Base-by-base conservation (phyloP, 345 rosid genomes). In the Anacardium occidentale region DNA sequence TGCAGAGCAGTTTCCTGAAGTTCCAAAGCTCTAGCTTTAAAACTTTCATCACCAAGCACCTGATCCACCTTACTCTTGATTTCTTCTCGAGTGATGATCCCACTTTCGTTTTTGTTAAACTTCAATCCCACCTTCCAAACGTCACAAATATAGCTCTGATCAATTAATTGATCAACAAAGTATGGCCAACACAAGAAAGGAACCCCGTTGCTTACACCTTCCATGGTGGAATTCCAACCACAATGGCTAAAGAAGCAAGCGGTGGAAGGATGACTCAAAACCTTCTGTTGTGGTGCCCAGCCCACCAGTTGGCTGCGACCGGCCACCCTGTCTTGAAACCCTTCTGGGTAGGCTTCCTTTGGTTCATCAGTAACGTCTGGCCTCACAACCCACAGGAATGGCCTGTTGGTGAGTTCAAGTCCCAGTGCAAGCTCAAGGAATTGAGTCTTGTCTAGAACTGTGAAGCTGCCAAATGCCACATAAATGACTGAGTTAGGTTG, bases 81-180 rank as follows among this genome's bases (percentile, higher is more conserved):
- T 48, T 48, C 53, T 48, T 48, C 17, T 48, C 17, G 5, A 11
- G 53, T 48, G n/a, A 48, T 48, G 5, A 48, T 48, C 53, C 53
- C 17, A 14, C n/a, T 48, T 13, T 48, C 6, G 53, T 15, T 71
- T 60, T 6, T 47, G 17, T 83, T 68, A 22, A 87, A 44, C 37
- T 26, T 81, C 51, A 85, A 64, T 48, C 53, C 53, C 53, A 48
- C n/a, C 53, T 48, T 48, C 53, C 53, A 48, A 48, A 48, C 14
- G 12, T 48, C 53, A 13, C 53, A 48, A 48, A 48, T 48, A 0
- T 48, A 48, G 18, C n/a, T 12, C 53, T 48, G 4, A 15, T 48
- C 10, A 47, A 51, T 75, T 65, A 76, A 84, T 22, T 81, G 88
- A 64, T 84, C 90, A 10, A 76, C 81, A 58, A 83, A 85, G 66